phyloP scores from a whole-genome alignment of 768 basidiomycete species.

The Rhodotorula babjevae region DNA sequence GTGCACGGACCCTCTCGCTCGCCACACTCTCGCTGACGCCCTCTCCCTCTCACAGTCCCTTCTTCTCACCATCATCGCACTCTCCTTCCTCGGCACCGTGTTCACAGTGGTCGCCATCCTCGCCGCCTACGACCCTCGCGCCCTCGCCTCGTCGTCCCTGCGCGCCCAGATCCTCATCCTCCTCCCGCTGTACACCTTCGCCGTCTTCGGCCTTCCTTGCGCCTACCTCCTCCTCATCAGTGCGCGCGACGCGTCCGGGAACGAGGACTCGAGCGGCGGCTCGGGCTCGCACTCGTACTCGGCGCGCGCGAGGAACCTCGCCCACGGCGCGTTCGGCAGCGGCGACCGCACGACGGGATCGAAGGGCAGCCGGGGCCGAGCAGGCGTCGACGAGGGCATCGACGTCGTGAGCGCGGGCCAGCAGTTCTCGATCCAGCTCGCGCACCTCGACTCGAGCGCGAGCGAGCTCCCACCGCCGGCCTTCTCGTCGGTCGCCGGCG shows the following conservation, averaged over 20 bases:
- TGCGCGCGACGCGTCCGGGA: background rate
- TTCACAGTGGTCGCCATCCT: conserved; percentile 1
- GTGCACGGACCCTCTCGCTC: no score
- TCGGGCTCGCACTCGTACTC: no score
- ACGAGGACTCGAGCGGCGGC: background rate
- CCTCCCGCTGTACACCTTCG: conserved; percentile 16
- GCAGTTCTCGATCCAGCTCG: conserved; percentile 1
- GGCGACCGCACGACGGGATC: background rate
- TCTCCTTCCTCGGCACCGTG: conserved; percentile 15
- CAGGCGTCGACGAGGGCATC: background rate
- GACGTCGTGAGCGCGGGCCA: background rate
- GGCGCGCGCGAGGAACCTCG: background rate
- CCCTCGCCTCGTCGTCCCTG: background rate
- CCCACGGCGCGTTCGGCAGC: background rate
- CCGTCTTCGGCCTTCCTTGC: background rate
- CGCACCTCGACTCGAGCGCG: background rate
- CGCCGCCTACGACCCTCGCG: background rate
- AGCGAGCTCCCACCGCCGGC: background rate
- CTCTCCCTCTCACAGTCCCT: conserved; percentile 1
- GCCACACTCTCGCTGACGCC: no score
- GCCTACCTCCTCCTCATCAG: conserved; percentile 3
- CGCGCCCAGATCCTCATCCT: conserved; percentile 7
- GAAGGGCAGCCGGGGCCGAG: background rate
- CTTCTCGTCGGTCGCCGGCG: background rate
- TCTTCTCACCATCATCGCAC: background rate